A percentile compares a stretch with the other conserved stretches of the same genome.
Evolutionary conservation across 2,329 filamentous ascomycete genomes (phyloP).

Genomic region (Drechslerella coelobrocha): DNA sequence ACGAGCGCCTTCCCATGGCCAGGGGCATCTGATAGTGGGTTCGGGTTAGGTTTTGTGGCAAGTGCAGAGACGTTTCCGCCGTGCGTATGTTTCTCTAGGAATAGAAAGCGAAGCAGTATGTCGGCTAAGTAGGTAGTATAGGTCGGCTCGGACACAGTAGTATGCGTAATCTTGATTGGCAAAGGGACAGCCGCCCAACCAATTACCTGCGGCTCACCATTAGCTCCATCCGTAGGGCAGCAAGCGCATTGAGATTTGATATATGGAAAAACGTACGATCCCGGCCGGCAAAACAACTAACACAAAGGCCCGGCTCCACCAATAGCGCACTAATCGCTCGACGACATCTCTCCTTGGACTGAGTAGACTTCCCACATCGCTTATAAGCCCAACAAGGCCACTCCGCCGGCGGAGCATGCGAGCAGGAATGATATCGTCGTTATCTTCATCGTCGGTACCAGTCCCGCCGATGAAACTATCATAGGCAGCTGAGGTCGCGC

Average conservation of each 20-base stretch:
- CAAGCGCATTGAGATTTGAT: constrained; percentile 18
- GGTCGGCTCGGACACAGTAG: constrained; percentile 19
- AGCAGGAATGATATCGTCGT: constrained; percentile 16
- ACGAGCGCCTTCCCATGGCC: constrained; percentile 71
- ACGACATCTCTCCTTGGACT: constrained; percentile 68
- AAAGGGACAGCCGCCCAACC: constrained; percentile 41
- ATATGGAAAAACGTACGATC: constrained; percentile 62
- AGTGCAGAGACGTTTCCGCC: constrained; percentile 20
- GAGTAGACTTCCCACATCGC: constrained; percentile 61
- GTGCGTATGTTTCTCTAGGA: constrained; percentile 12
- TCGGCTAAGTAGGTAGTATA: constrained; percentile 43
- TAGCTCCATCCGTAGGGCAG: constrained; percentile 1
- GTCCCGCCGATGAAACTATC: constrained; percentile 37
- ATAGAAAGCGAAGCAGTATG: constrained; percentile 46
- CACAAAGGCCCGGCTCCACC: constrained; percentile 70
- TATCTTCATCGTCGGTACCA: constrained; percentile 23
- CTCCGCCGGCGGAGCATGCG: constrained; percentile 14
- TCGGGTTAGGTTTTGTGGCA: constrained; percentile 51
- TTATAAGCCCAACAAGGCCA: constrained; percentile 35
- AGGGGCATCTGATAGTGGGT: constrained; percentile 59
- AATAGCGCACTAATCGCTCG: constrained; percentile 66
- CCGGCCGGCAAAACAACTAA: constrained; percentile 68
- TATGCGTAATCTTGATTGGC: constrained; percentile 57
- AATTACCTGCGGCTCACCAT: constrained; percentile 20
- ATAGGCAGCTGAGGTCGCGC: constrained; percentile 43